Evolutionary conservation across 31 red algal species (phyloP).

Genomic region (Asparagopsis taxiformis): DNA sequence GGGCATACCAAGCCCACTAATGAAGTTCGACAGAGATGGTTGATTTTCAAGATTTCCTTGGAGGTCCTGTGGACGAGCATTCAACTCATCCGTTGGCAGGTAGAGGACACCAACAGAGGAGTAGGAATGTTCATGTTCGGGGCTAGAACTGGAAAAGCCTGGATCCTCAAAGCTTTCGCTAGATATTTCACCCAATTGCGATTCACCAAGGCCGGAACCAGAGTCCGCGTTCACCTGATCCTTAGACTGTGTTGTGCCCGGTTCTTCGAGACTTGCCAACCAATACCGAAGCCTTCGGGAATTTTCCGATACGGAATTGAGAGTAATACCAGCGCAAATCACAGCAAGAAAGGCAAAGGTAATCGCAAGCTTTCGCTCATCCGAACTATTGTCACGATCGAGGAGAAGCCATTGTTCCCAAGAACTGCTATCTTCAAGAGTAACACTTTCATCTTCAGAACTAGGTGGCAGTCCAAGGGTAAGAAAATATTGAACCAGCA

Average conservation of each 20-base stretch:
- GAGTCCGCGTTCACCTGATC: background rate
- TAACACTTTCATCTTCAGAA: background rate
- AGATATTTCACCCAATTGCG: background rate
- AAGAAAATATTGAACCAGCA: slow-evolving; percentile 39
- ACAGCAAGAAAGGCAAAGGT: slow-evolving; percentile 58
- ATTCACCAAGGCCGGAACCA: background rate
- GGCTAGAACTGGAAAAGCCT: background rate
- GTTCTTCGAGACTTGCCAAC: background rate
- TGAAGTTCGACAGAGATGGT: background rate
- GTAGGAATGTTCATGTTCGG: background rate
- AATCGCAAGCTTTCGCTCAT: slow-evolving; percentile 18
- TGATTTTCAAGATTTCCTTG: too few species aligned
- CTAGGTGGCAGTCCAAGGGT: slow-evolving; percentile 37
- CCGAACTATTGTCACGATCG: slow-evolving; percentile 22
- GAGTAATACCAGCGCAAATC: slow-evolving; percentile 45
- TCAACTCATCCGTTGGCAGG: background rate
- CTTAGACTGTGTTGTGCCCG: background rate
- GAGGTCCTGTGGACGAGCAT: too few species aligned
- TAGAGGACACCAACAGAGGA: background rate
- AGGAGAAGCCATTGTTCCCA: slow-evolving; percentile 41
- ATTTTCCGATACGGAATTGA: slow-evolving; percentile 29
- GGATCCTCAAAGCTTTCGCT: background rate
- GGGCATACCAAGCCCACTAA: background rate
- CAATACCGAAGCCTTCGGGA: slow-evolving; percentile 3
- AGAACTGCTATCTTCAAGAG: background rate